Percentiles rank a stretch among this genome's conserved stretches.
phyloP scores from a whole-genome alignment of 176 grass and related monocot species.

The Phoenix roebelenii region DNA sequence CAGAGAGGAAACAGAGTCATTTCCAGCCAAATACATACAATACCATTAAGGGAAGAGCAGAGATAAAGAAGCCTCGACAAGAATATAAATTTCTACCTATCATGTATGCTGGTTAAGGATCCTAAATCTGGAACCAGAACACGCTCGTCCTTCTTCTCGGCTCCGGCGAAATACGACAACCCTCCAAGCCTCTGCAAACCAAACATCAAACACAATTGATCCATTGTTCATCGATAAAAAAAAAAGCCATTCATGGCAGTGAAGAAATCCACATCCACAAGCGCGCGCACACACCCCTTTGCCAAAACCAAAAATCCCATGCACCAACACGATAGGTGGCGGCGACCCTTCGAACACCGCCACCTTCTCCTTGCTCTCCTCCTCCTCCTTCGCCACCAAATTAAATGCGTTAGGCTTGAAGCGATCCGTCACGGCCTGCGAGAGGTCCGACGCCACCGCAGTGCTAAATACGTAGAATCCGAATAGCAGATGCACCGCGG shows the following conservation, averaged over 20 bases:
- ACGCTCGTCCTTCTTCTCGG: conserved; percentile 76
- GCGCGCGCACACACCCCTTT: conserved; percentile 39
- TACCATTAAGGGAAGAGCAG: too few relatives aligned
- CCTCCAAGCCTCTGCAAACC: conserved; percentile 56
- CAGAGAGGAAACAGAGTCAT: too few relatives aligned
- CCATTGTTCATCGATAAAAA: not conserved
- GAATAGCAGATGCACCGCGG: conserved; percentile 66
- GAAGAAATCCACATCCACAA: too few relatives aligned
- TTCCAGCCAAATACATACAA: too few relatives aligned
- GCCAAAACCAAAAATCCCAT: conserved; percentile 87
- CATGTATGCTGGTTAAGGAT: conserved; percentile 69
- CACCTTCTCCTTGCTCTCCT: not conserved
- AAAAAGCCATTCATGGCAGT: not conserved
- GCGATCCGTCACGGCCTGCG: conserved; percentile 50
- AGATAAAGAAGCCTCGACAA: too few relatives aligned
- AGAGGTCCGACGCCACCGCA: conserved; percentile 81
- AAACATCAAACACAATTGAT: not conserved
- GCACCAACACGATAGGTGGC: conserved; percentile 81
- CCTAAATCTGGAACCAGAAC: conserved; percentile 83
- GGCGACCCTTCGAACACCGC: conserved; percentile 14
- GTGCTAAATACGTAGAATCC: conserved; percentile 90
- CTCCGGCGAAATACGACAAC: conserved; percentile 85
- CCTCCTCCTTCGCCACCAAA: conserved; percentile 22
- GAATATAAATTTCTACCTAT: conserved; percentile 26
- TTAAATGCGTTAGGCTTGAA: conserved; percentile 38